Conservation (phyloP, 2,329 filamentous ascomycete genomes). For the Zymoseptoria ardabiliae region DNA sequence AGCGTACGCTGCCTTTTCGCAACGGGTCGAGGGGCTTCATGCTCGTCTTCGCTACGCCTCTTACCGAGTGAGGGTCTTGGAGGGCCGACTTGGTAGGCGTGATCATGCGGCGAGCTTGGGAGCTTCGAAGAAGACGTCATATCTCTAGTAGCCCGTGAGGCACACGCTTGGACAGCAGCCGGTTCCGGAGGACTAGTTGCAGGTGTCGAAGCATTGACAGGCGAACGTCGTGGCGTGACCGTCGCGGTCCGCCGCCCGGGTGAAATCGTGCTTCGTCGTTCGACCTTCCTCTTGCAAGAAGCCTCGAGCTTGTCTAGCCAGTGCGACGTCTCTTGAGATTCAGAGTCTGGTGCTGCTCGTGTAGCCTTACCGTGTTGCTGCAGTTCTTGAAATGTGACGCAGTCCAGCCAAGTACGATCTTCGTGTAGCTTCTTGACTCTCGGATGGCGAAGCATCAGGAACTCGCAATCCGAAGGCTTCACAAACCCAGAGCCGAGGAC, state of each 20-base stretch:
- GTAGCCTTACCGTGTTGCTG: slow-evolving; percentile 58
- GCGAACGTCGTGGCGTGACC: background rate
- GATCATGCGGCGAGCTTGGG: background rate
- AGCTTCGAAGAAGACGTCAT: background rate
- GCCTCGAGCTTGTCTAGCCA: slow-evolving; percentile 57
- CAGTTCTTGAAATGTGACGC: slow-evolving; percentile 61
- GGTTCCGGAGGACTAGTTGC: background rate
- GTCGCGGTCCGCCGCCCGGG: slow-evolving; percentile 2
- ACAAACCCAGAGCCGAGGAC: slow-evolving; percentile 74
- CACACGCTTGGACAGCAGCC: background rate
- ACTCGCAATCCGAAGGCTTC: slow-evolving; percentile 59
- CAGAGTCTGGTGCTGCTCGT: slow-evolving; percentile 44
- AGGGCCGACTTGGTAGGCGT: background rate
- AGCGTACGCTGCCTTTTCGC: background rate
- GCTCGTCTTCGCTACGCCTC: background rate
- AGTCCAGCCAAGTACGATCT: slow-evolving; percentile 64
- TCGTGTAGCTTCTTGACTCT: slow-evolving; percentile 68
- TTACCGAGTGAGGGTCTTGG: background rate
- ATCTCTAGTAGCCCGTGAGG: background rate
- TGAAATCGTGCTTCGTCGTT: slow-evolving; percentile 19
- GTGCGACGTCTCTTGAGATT: slow-evolving; percentile 52
- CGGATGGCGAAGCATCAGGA: slow-evolving; percentile 71
- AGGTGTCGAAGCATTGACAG: background rate
- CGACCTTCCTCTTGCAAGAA: slow-evolving; percentile 24
- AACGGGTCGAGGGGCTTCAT: background rate